Base-by-base conservation (phyloP, 176 grass and related monocot genomes). In the Musa itinerans region DNA sequence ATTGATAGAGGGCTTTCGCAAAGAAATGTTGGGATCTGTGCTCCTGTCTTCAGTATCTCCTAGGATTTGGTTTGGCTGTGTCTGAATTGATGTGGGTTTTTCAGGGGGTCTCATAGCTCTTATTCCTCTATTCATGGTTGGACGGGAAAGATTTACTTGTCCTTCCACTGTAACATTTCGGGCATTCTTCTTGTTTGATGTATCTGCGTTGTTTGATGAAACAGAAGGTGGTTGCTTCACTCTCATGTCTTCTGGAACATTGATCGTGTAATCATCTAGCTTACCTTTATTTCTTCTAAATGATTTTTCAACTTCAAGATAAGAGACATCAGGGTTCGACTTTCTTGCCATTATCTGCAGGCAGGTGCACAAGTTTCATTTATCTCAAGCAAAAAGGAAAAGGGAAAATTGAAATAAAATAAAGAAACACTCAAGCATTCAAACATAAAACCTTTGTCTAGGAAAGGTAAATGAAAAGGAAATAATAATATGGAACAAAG, bases 261-360 rank as follows among this genome's bases (percentile, higher is more conserved):
- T 81, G 65, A 83, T 80, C 74, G 82, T 58, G 80, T 87, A 84
- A 91, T 89, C 88, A 86, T 94, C 84, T 24, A 91, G 15, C 80
- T 87, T 90, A 64, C 84, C 78, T 29, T 85, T 92, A 53, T 79
- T 92, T 26, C 64, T 89, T 49, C 74, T 71, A 68, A 89, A 74
- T 69, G 89, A 76, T 73, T 93, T 89, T 63, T 99, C 88, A 19
- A 93, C 81, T 11, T 99, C 90, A 0, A 94, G 84, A 29, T 85
- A 94, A 68, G 91, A 89, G n/a, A 84, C 84, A 74, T 87, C 84
- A 10, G 90, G 86, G 56, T 96, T 80, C 11, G 86, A 82, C 27
- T 99, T 99, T 78, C 85, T 93, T 17, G 89, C 76, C 49, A 89
- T 81, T 88, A 99, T 94, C 95, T 99, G 88, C 80, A 74, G 54